Percentiles rank a stretch among this genome's conserved stretches.
These are phyloP conservation scores for Hypoxylon perforatum DNA, from an alignment of 495 filamentous ascomycete species.

Conservation along the genomic window DNA sequence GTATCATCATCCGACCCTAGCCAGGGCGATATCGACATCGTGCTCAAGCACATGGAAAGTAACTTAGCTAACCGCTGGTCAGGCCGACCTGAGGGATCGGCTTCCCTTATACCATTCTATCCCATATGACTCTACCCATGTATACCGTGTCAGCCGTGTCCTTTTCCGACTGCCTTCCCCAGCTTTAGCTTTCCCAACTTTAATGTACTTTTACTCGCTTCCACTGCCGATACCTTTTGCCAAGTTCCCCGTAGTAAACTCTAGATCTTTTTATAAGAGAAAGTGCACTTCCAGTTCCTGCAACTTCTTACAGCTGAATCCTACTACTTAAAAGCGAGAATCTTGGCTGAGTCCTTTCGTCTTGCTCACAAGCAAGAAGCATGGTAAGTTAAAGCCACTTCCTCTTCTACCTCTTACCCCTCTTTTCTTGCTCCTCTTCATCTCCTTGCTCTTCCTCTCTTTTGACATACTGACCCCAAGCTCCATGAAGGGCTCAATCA, in stretches of 20 bases:
- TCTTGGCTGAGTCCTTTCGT: constrained; percentile 27
- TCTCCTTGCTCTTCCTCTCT: background rate
- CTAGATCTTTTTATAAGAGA: constrained; percentile 29
- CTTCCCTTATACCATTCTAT: constrained; percentile 13
- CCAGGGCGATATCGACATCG: constrained; percentile 28
- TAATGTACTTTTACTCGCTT: constrained; percentile 25
- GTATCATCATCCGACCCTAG: constrained; percentile 42
- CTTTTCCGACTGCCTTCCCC: constrained; percentile 2
- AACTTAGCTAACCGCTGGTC: constrained; percentile 19
- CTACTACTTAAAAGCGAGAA: constrained; percentile 26
- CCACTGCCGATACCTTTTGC: constrained; percentile 24
- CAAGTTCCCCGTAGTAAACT: constrained; percentile 19
- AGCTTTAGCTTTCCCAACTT: background rate
- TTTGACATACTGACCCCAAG: constrained; percentile 31
- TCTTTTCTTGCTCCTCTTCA: background rate
- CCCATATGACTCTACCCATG: constrained; percentile 31
- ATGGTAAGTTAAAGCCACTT: constrained; percentile 42
- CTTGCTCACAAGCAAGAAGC: constrained; percentile 43
- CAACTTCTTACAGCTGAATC: constrained; percentile 24
- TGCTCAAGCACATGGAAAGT: constrained; percentile 35
- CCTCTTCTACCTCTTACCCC: background rate
- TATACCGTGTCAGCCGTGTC: constrained; percentile 32
- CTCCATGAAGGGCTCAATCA: constrained; percentile 55
- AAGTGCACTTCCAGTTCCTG: constrained; percentile 13
- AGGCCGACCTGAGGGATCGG: constrained; percentile 24